Evolutionary conservation across 2,329 filamentous ascomycete genomes (phyloP).

Genomic region (Bisporella sp.): DNA sequence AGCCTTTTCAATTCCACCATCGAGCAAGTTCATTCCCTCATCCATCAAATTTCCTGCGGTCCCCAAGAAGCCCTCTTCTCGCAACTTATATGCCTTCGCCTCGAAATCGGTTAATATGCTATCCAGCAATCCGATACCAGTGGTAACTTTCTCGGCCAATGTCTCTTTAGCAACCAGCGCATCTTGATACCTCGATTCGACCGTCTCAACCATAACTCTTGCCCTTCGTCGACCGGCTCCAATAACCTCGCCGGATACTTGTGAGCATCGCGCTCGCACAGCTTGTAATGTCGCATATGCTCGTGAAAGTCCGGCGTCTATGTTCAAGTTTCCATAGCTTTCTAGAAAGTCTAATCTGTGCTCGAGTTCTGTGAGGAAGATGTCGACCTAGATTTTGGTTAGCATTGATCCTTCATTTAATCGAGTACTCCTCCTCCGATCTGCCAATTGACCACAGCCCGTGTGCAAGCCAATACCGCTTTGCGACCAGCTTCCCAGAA

Average conservation of each 20-base stretch:
- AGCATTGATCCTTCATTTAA: background rate
- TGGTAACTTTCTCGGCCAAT: slow-evolving; percentile 83
- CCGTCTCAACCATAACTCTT: slow-evolving; percentile 84
- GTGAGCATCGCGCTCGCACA: slow-evolving; percentile 80
- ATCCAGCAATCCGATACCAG: slow-evolving; percentile 82
- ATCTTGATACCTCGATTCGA: slow-evolving; percentile 83
- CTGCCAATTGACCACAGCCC: too few species aligned
- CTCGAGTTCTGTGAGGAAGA: slow-evolving; percentile 81
- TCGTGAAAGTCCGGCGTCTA: slow-evolving; percentile 77
- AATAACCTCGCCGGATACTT: slow-evolving; percentile 84
- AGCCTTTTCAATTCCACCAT: slow-evolving; percentile 69
- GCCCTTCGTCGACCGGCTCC: slow-evolving; percentile 79
- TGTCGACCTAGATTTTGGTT: slow-evolving; percentile 50
- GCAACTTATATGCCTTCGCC: slow-evolving; percentile 68
- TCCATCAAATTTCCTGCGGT: slow-evolving; percentile 68
- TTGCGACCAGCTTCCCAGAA: too few species aligned
- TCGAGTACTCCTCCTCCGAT: background rate
- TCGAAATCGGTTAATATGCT: slow-evolving; percentile 82
- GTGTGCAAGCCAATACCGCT: too few species aligned
- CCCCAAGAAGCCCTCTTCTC: slow-evolving; percentile 68
- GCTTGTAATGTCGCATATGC: slow-evolving; percentile 82
- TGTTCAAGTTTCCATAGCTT: slow-evolving; percentile 72
- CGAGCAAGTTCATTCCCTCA: slow-evolving; percentile 72
- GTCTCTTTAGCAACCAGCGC: slow-evolving; percentile 79
- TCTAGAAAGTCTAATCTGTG: slow-evolving; percentile 83